Evolutionary conservation across 345 rosid species (phyloP), one percentile per base, ranked within the genome.

Genomic region (Melaleuca alternifolia): DNA sequence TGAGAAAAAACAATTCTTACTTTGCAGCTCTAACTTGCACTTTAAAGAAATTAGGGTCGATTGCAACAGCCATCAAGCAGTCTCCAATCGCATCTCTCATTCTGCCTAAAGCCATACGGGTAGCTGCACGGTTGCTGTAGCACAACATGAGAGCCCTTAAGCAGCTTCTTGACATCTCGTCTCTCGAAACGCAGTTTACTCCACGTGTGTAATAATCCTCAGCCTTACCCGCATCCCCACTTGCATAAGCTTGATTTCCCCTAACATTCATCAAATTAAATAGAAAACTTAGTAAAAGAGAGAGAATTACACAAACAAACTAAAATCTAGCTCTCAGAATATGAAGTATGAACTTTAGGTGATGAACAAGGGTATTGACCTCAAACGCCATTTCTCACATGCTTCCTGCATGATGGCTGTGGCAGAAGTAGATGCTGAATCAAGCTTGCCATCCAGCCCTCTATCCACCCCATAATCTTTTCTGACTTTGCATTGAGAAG

Each of bases 371-470:
- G 81, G 86, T 83, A 85, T 86, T 87, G 86, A 95, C 99, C 99
- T 98, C 89, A 95, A 87, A 62, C 99, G 96, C 99, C 99, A 98
- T 91, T 94, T 98, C 91, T 98, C 99, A 87, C 99, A 96, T 86
- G 95, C 93, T 93, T 98, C 99, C 87, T 94, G 96, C 85, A 94
- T 93, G 87, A 88, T 53, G 44, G 91, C 85, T 86, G 91, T 89
- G 79, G 92, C 52, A 88, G 92, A 88, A 87, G 81, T 87, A 84
- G 89, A 82, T 86, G 86, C 88, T 89, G 95, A 81, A 87, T 87
- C 92, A 75, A 89, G 90, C 62, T 92, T 90, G 83, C 85, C 86
- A 26, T 89, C 92, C 82, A 86, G 92, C 87, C 87, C 94, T 86
- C 87, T 92, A 84, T 85, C 88, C 76, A 88, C 89, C 87, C 86